These are phyloP conservation scores for Paradendryphiella salina DNA, from an alignment of 2,329 filamentous ascomycete species.

Conservation along the genomic window DNA sequence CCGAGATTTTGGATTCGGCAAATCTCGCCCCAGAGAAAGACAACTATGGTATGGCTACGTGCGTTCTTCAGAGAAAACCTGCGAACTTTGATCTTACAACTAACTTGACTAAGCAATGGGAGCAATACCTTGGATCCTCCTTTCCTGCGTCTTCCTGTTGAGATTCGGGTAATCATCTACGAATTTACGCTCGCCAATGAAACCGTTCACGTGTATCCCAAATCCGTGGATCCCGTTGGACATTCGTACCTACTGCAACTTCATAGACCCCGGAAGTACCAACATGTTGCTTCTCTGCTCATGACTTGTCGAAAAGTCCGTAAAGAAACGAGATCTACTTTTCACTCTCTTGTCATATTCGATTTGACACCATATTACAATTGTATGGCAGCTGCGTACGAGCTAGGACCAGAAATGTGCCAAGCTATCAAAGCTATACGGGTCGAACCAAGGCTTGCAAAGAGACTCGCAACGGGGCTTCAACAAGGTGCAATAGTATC, in stretches of 20 bases:
- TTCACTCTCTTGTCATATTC: constrained; percentile 7
- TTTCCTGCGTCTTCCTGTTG: constrained; percentile 4
- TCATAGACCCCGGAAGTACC: not conserved
- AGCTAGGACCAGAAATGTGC: constrained; percentile 2
- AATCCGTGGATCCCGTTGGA: constrained; percentile 1
- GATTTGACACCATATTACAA: constrained; percentile 6
- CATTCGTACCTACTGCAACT: not conserved
- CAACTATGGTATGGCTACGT: not conserved
- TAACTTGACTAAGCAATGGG: not conserved
- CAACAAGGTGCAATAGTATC: not conserved
- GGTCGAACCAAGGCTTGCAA: constrained; percentile 3
- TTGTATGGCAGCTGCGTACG: constrained; percentile 5
- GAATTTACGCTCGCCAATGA: constrained; percentile 7
- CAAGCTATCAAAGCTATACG: constrained; percentile 1
- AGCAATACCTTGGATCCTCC: not conserved
- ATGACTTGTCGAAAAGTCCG: constrained; percentile 2
- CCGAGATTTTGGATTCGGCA: not conserved
- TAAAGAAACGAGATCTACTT: constrained; percentile 1
- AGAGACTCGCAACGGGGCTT: not conserved
- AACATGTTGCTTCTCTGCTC: not conserved
- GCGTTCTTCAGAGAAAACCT: not conserved
- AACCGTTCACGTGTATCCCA: constrained; percentile 3
- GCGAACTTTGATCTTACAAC: not conserved
- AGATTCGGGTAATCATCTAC: constrained; percentile 12
- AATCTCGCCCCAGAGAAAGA: not conserved